A percentile compares a stretch with the other conserved stretches of the same genome.
phyloP scores from a whole-genome alignment of 2,329 filamentous ascomycete species.

The Microsporum ferrugineum region DNA sequence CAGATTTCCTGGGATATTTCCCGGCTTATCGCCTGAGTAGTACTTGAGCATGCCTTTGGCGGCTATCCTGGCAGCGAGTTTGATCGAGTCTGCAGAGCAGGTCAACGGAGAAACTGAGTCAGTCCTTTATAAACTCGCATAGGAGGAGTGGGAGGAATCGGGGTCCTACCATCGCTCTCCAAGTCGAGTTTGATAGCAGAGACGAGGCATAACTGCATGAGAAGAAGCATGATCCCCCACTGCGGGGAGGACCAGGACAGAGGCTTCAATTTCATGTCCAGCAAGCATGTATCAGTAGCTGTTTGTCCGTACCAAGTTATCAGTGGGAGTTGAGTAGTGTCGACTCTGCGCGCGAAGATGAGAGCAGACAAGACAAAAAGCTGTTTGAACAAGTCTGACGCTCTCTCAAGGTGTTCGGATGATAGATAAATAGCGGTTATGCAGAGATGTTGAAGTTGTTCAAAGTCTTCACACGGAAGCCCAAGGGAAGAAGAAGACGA shows the following conservation, averaged over 20 bases:
- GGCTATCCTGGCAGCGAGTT: constrained; percentile 22
- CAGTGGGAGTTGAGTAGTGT: background rate
- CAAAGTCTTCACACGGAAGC: background rate
- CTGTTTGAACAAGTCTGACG: background rate
- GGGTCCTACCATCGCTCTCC: constrained; percentile 10
- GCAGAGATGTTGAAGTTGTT: background rate
- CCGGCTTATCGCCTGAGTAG: constrained; percentile 25
- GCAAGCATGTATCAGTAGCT: background rate
- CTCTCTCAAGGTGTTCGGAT: background rate
- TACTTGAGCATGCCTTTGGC: constrained; percentile 26
- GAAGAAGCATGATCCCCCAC: background rate
- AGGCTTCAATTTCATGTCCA: background rate
- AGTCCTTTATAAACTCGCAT: background rate
- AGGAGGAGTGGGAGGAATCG: background rate
- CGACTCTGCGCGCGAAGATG: background rate
- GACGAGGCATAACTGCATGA: background rate
- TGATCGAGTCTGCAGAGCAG: constrained; percentile 22
- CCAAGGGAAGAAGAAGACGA: constrained; percentile 1
- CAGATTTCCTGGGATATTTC: constrained; percentile 23
- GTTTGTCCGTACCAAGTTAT: background rate
- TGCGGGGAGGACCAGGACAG: background rate
- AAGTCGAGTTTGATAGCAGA: constrained; percentile 11
- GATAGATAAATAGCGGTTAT: background rate
- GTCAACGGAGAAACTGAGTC: background rate
- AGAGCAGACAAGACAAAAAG: background rate